Evolutionary conservation across 306 rosid species (phyloP), one percentile per base, ranked within the genome.

Genomic region (barrel medic (Medicago truncatula)): DNA sequence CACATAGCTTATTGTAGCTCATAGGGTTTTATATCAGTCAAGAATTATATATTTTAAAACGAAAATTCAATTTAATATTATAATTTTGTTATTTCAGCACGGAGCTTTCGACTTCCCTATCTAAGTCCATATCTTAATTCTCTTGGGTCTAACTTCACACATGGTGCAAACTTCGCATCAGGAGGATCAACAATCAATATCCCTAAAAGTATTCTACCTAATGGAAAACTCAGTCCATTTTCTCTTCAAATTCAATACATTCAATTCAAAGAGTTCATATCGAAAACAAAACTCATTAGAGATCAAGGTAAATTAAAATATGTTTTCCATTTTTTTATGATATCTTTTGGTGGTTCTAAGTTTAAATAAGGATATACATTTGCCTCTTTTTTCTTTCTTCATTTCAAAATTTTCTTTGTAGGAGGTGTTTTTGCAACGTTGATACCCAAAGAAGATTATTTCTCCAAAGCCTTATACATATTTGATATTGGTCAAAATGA

Each of bases 401-500:
- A 3, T 43, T 43, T 43, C 14, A 43, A 41, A 43, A 43, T 18
- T 70, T 61, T 61, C 57, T 2, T 17, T 0, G 6, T 11, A 80
- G 79, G 65, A 50, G 66, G 73, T 20, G 59, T 56, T 10, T 82
- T 76, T 76, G 79, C 78, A 54, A 66, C 39, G 0, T 28, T 76
- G 71, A 39, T 79, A 57, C 87, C 85, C 6, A 18, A 44, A 58
- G 41, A 81, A 41, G 74, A 43, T 17, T 73, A 83, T 43, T 87
- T 84, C 53, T 3, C 67, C n/a, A 9, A 61, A 41, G 89, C 89
- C 1, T 64, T 87, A 36, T 87, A 83, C 86, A 87, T 86, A 38
- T 83, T 83, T 25, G 91, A 85, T 41, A 83, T 85, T 9, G 91
- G 86, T 38, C 87, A 83, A 72, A 85, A 85, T 70, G 89, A 87